Percentiles rank a stretch among this genome's conserved stretches.
Evolutionary conservation across 1,284 basidiomycete species (phyloP).

Genomic region (Stygiomarasmius scandens): DNA sequence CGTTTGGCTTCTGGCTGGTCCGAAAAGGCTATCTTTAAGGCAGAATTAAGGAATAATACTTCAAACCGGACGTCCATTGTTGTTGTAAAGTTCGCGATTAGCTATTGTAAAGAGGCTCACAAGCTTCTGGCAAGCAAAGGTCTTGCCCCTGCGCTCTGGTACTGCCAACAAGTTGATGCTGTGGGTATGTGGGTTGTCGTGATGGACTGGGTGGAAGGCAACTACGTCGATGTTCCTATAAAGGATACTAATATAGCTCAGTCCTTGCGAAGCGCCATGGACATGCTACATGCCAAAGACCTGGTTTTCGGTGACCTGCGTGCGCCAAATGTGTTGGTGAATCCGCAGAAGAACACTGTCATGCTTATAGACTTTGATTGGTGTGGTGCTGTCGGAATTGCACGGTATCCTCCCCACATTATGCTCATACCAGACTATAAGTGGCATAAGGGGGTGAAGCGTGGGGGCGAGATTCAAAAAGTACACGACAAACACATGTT

Average conservation of each 20-base stretch:
- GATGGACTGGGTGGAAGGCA: neutral
- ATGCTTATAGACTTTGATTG: constrained; percentile 29
- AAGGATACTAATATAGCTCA: no score
- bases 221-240: neutral
- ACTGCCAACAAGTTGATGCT: neutral
- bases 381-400: constrained; percentile 22
- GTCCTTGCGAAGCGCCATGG: neutral
- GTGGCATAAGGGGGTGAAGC: no score
- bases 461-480: constrained; percentile 13
- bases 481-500: constrained; percentile 17
- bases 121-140: neutral
- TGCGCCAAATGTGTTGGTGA: constrained; percentile 1
- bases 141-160: neutral
- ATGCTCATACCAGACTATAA: no score
- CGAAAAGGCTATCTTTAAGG: constrained; percentile 2
- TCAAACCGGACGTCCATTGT: neutral
- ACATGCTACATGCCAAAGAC: neutral
- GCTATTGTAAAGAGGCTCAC: neutral
- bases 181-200: neutral
- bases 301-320: constrained; percentile 9
- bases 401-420: constrained; percentile 26
- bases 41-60: neutral
- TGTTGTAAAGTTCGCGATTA: constrained; percentile 4
- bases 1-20: neutral
- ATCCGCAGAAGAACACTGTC: neutral